These are phyloP conservation scores for Botryotinia narcissicola DNA, from an alignment of 2,329 filamentous ascomycete genomes.

Conservation along the genomic window DNA sequence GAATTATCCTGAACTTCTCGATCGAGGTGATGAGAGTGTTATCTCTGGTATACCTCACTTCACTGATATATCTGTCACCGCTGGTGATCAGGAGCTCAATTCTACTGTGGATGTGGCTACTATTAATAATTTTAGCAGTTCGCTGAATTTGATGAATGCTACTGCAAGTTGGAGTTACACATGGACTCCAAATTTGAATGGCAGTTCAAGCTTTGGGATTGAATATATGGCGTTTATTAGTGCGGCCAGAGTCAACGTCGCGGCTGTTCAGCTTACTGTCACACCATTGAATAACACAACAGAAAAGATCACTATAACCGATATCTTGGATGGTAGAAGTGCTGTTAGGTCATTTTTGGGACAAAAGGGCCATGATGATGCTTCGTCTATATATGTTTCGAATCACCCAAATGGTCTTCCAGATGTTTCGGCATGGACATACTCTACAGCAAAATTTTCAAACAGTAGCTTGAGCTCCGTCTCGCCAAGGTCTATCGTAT, in stretches of 20 bases:
- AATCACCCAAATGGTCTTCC: slow-evolving; percentile 57
- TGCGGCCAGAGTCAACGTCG: slow-evolving; percentile 23
- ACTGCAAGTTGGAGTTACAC: slow-evolving; percentile 18
- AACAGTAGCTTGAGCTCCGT: slow-evolving; percentile 39
- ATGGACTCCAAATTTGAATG: slow-evolving; percentile 33
- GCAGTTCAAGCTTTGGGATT: slow-evolving; percentile 59
- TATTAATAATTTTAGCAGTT: slow-evolving; percentile 60
- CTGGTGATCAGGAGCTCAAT: slow-evolving; percentile 54
- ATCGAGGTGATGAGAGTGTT: slow-evolving; percentile 63
- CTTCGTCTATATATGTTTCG: slow-evolving; percentile 54
- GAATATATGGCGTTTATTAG: slow-evolving; percentile 46
- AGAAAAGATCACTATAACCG: slow-evolving; percentile 51
- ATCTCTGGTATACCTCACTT: slow-evolving; percentile 67
- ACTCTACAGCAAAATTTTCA: slow-evolving; percentile 44
- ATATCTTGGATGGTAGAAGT: slow-evolving; percentile 60
- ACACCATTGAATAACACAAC: slow-evolving; percentile 17
- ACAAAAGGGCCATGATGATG: slow-evolving; percentile 47
- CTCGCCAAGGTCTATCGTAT: slow-evolving; percentile 18
- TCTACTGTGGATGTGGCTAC: slow-evolving; percentile 55
- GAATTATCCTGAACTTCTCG: slow-evolving; percentile 62
- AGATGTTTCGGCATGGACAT: slow-evolving; percentile 58
- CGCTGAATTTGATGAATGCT: slow-evolving; percentile 39
- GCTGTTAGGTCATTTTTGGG: slow-evolving; percentile 58
- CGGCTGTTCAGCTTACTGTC: slow-evolving; percentile 21
- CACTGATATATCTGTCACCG: slow-evolving; percentile 54